Percentiles rank a stretch among this genome's conserved stretches.
Evolutionary conservation across 78 protist species (phyloP).

Genomic region (Ministeria vibrans): DNA sequence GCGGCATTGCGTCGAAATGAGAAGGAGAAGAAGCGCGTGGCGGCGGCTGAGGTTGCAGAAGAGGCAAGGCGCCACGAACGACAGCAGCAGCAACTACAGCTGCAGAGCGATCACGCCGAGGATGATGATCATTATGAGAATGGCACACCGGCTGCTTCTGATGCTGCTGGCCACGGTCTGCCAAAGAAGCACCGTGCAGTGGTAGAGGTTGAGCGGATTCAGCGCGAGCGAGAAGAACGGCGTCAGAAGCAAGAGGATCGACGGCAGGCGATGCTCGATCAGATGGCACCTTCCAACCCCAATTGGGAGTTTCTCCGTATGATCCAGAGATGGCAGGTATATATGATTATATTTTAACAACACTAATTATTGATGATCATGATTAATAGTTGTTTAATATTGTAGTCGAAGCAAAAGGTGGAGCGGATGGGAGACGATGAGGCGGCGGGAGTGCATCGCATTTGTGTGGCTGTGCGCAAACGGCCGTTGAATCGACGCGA

Average conservation of each 20-base stretch:
- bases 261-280: neutral
- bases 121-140: neutral
- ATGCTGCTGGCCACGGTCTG: neutral
- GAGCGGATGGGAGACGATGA: neutral
- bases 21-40: too few relatives aligned
- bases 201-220: neutral
- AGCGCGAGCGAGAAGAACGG: neutral
- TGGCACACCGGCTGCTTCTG: neutral
- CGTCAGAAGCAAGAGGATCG: neutral
- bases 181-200: neutral
- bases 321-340: neutral
- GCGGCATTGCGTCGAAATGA: too few relatives aligned
- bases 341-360: too few relatives aligned
- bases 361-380: too few relatives aligned
- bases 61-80: neutral
- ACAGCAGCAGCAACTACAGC: neutral
- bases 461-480: slow-evolving; percentile 85
- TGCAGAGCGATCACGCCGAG: neutral
- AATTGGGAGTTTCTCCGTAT: neutral
- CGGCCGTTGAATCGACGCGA: slow-evolving; percentile 71
- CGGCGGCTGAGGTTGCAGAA: too few relatives aligned
- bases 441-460: neutral
- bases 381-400: too few relatives aligned
- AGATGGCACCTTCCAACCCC: neutral
- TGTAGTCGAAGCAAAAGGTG: too few relatives aligned